These are phyloP conservation scores for Saposhnikovia divaricata DNA, from an alignment of 129 eudicot species.

Conservation along the genomic window DNA sequence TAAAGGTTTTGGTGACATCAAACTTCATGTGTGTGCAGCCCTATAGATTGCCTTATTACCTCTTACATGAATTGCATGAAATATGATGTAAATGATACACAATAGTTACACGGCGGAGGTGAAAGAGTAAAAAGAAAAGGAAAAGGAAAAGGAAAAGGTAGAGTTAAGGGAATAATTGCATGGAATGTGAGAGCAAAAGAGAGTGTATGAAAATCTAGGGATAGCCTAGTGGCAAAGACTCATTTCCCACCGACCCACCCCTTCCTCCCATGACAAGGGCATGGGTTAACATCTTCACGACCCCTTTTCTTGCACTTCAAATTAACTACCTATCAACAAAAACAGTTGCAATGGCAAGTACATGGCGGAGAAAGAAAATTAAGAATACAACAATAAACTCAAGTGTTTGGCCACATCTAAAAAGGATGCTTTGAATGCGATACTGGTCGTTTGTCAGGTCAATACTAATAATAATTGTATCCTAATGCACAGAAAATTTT, in stretches of 20 bases:
- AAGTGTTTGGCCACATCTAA: too few relatives aligned
- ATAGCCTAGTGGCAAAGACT: background rate
- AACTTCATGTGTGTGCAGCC: background rate
- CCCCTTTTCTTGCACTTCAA: background rate
- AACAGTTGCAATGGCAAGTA: background rate
- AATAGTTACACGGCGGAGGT: background rate
- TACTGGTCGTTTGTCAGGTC: background rate
- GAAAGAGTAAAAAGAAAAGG: background rate
- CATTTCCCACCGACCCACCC: background rate
- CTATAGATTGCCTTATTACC: background rate
- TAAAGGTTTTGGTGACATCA: background rate
- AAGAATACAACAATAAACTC: background rate
- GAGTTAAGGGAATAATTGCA: too few relatives aligned
- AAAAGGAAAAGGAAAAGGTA: too few relatives aligned
- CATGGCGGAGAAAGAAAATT: background rate
- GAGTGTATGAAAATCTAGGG: too few relatives aligned
- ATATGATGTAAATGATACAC: too few relatives aligned
- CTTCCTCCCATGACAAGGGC: background rate
- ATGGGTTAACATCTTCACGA: background rate
- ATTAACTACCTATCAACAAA: background rate
- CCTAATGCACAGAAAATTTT: slow-evolving; percentile 71
- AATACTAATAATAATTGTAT: slow-evolving; percentile 15
- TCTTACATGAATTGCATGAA: background rate
- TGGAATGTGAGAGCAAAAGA: background rate
- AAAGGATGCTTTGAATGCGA: background rate